Evolutionary conservation across 2,329 filamentous ascomycete genomes (phyloP).

Genomic region (Fusarium incarnatum): DNA sequence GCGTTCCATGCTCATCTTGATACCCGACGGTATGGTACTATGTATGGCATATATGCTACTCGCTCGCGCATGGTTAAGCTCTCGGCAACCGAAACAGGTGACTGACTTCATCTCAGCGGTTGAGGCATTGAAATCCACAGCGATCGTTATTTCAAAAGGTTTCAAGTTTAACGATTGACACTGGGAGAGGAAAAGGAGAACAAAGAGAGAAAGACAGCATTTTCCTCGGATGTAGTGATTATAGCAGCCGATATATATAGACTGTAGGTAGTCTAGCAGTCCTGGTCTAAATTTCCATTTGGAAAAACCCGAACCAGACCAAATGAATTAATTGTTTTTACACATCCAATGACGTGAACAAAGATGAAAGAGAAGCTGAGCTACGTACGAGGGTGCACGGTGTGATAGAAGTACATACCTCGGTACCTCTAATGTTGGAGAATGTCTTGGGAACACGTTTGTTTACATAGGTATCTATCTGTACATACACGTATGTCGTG

Average conservation of each 20-base stretch:
- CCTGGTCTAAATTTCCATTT: not conserved
- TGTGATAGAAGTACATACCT: not conserved
- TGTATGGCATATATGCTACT: not conserved
- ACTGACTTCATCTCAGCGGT: not conserved
- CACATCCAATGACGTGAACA: not conserved
- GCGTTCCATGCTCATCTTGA: not conserved
- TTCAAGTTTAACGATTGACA: not conserved
- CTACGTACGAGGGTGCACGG: not conserved
- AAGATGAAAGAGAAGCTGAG: not conserved
- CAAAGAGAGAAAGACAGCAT: not conserved
- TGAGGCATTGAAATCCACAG: not conserved
- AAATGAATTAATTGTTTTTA: slow-evolving; percentile 6
- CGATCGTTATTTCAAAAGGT: not conserved
- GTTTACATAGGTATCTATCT: not conserved
- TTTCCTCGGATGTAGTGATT: not conserved
- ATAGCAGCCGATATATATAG: not conserved
- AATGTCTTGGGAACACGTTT: slow-evolving; percentile 1
- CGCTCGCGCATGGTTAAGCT: not conserved
- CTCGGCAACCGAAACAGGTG: not conserved
- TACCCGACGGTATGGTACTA: not conserved
- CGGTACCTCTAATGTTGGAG: not conserved
- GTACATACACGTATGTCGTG: not conserved
- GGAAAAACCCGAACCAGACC: not conserved
- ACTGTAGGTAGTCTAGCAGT: not conserved
- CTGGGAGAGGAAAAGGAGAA: not conserved